A percentile compares a stretch with the other conserved stretches of the same genome.
Conservation (phyloP, 768 basidiomycete genomes). For the Kondoa malvinella region DNA sequence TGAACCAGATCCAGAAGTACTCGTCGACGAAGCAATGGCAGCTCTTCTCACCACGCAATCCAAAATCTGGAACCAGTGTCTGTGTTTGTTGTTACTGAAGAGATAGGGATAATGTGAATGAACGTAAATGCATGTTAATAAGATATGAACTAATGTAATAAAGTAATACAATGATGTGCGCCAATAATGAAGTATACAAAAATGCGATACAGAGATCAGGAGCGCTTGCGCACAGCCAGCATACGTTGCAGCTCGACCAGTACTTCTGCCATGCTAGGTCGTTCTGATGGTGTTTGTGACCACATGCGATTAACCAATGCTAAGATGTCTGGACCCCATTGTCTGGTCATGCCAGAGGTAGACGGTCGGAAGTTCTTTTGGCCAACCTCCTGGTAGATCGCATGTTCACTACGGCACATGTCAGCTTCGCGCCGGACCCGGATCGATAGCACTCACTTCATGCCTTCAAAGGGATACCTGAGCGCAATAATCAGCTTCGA, state of each 20-base stretch:
- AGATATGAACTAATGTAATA: too few species aligned
- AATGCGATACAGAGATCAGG: too few species aligned
- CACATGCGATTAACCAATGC: slow-evolving; percentile 89
- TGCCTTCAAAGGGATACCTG: slow-evolving; percentile 78
- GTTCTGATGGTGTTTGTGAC: slow-evolving; percentile 73
- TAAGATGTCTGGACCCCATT: slow-evolving; percentile 82
- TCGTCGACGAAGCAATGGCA: too few species aligned
- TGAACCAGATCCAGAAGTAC: too few species aligned
- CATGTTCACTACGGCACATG: slow-evolving; percentile 42
- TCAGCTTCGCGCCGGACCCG: background rate
- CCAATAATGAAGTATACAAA: too few species aligned
- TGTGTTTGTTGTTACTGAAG: too few species aligned
- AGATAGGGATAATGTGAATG: too few species aligned
- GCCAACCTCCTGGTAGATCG: slow-evolving; percentile 89
- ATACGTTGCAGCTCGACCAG: slow-evolving; percentile 46
- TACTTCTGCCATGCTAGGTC: slow-evolving; percentile 81
- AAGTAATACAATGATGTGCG: too few species aligned
- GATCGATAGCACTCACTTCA: slow-evolving; percentile 42
- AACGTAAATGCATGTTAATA: too few species aligned
- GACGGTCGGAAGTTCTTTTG: slow-evolving; percentile 71
- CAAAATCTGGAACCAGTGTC: too few species aligned
- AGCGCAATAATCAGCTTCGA: background rate
- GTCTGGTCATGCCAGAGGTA: slow-evolving; percentile 56
- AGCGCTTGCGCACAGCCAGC: slow-evolving; percentile 9
- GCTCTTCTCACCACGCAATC: too few species aligned